phyloP scores from a whole-genome alignment of 805 yeast genomes.

The Ogataea minuta region DNA sequence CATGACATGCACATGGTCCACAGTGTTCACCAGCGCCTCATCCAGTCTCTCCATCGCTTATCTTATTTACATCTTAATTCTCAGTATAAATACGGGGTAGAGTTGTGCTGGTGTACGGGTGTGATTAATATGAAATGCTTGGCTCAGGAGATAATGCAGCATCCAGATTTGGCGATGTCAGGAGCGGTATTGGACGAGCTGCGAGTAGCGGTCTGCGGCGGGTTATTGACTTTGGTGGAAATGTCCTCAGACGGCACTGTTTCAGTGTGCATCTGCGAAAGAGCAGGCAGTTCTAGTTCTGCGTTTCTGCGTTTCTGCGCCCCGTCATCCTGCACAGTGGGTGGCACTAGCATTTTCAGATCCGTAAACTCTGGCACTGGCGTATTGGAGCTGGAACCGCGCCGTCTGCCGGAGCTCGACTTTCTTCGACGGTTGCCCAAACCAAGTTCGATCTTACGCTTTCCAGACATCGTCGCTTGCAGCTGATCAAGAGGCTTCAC shows the following conservation, averaged over 20 bases:
- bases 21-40: constrained; percentile 4
- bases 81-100: constrained; percentile 3
- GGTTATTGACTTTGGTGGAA: constrained; percentile 1
- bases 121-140: background rate
- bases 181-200: background rate
- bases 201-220: constrained; percentile 1
- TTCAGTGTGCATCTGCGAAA: constrained; percentile 3
- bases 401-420: constrained; percentile 16
- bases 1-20: constrained; percentile 9
- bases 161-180: constrained; percentile 5
- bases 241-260: constrained; percentile 1
- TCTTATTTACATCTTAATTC: background rate
- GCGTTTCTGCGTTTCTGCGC: background rate
- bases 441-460: constrained; percentile 23
- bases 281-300: background rate
- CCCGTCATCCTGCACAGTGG: background rate
- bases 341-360: background rate
- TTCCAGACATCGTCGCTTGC: constrained; percentile 11
- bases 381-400: constrained; percentile 26
- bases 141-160: constrained; percentile 5
- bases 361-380: constrained; percentile 27
- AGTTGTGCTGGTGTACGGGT: constrained; percentile 7
- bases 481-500: constrained; percentile 30
- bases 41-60: constrained; percentile 3
- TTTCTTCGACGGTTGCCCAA: constrained; percentile 14